These are phyloP conservation scores for Rhododendron ferrugineum DNA, from an alignment of 148 eudicot genomes.

Conservation along the genomic window DNA sequence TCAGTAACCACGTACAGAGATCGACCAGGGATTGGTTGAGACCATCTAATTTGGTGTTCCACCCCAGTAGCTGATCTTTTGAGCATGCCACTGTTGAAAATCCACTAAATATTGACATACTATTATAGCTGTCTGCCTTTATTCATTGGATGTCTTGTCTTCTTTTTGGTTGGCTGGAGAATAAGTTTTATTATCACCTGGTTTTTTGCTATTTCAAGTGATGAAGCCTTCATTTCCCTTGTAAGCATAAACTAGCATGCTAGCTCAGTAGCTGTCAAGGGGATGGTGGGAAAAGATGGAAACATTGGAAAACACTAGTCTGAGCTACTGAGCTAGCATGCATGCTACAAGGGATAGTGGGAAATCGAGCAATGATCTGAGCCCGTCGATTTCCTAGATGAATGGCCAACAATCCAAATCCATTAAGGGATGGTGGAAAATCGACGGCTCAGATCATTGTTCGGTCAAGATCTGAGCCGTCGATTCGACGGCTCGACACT, in stretches of 20 bases:
- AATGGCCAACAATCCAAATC: too few species aligned
- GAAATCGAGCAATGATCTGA: too few species aligned
- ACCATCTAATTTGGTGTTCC: slow-evolving; percentile 19
- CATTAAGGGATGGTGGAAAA: too few species aligned
- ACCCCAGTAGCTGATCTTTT: slow-evolving; percentile 16
- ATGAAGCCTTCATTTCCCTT: not conserved
- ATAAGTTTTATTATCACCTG: not conserved
- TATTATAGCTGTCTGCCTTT: slow-evolving; percentile 32
- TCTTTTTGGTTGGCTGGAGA: slow-evolving; percentile 13
- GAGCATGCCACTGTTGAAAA: slow-evolving; percentile 11
- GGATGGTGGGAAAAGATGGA: too few species aligned
- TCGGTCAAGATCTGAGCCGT: too few species aligned
- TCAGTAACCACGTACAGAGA: not conserved
- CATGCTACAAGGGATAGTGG: too few species aligned
- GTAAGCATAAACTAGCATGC: not conserved
- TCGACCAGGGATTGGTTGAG: slow-evolving; percentile 3
- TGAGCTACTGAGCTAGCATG: too few species aligned
- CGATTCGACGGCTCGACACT: too few species aligned
- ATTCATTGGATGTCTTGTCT: slow-evolving; percentile 7
- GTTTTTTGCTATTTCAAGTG: not conserved
- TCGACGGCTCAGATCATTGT: too few species aligned
- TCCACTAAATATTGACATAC: not conserved
- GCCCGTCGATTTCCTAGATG: too few species aligned
- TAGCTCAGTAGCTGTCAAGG: too few species aligned
- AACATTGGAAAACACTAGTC: too few species aligned